Evolutionary conservation across 352 stramenopile species (phyloP).

Genomic region (Thraustochytrium striatum): DNA sequence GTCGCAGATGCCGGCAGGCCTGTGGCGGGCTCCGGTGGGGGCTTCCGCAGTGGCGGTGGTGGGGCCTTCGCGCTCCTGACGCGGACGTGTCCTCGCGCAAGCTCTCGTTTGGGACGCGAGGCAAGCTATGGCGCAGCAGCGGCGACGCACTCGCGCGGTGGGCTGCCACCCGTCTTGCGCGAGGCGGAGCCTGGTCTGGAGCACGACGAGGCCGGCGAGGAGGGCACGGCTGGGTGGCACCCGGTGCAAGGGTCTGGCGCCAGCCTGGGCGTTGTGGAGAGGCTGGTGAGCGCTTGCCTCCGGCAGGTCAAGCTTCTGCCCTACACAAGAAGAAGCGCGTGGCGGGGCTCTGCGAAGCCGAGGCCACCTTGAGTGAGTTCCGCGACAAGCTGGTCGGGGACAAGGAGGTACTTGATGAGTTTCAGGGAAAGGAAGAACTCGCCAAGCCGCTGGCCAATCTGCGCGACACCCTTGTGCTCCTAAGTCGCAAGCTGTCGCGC

Average conservation of each 20-base stretch:
- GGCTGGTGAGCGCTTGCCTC: neutral
- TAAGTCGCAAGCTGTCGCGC: neutral
- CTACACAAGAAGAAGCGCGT: slow-evolving; percentile 26
- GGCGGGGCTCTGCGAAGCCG: neutral
- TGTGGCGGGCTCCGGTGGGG: neutral
- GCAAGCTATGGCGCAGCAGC: neutral
- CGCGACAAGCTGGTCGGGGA: neutral
- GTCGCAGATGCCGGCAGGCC: too few species aligned
- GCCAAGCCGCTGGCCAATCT: neutral
- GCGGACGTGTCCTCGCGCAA: neutral
- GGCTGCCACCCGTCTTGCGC: neutral
- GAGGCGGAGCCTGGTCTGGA: neutral
- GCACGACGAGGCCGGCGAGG: neutral
- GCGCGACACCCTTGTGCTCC: slow-evolving; percentile 20
- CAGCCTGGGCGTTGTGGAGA: neutral
- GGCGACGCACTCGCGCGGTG: neutral
- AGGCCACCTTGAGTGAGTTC: neutral
- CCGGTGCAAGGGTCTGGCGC: neutral
- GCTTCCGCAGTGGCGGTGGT: neutral
- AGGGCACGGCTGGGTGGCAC: neutral
- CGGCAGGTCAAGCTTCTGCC: neutral
- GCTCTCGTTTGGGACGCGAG: neutral
- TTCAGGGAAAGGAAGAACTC: neutral
- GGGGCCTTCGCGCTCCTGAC: neutral
- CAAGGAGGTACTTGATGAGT: neutral